phyloP scores from a whole-genome alignment of 129 eudicot genomes.

The Pseudognaphalium luteoalbum region DNA sequence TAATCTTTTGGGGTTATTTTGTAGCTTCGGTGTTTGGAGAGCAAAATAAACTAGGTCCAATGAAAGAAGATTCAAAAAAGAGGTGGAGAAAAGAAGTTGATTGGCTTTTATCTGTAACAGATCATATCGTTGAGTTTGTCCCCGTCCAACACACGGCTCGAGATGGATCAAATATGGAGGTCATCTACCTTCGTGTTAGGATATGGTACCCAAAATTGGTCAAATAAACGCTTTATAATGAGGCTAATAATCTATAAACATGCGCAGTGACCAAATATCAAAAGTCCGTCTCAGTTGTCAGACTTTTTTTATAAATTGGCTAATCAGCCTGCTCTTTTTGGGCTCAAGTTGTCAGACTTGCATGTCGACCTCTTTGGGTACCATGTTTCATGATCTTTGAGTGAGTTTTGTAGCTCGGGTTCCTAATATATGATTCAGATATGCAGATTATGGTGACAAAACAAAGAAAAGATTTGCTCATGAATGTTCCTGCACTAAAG shows the following conservation, averaged over 20 bases:
- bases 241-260: not conserved
- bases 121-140: constrained; percentile 77
- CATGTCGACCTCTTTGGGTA: constrained; percentile 22
- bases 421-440: constrained; percentile 29
- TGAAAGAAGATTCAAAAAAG: constrained; percentile 63
- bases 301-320: not conserved
- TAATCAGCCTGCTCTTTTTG: not conserved
- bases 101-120: constrained; percentile 81
- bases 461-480: constrained; percentile 76
- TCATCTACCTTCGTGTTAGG: constrained; percentile 29
- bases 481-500: constrained; percentile 75
- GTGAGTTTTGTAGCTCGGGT: constrained; percentile 7
- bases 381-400: not conserved
- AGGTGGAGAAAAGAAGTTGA: constrained; percentile 88
- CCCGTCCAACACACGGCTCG: constrained; percentile 62
- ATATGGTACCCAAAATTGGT: constrained; percentile 10
- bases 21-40: constrained; percentile 95
- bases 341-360: not conserved
- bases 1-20: not conserved
- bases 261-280: not conserved
- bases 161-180: constrained; percentile 89
- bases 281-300: not conserved
- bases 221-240: not conserved
- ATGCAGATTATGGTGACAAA: constrained; percentile 81
- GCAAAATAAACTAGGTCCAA: constrained; percentile 66